A percentile compares a stretch with the other conserved stretches of the same genome.
Evolutionary conservation across 2,329 filamentous ascomycete genomes (phyloP).

Genomic region (Cladobotryum mycophilum): DNA sequence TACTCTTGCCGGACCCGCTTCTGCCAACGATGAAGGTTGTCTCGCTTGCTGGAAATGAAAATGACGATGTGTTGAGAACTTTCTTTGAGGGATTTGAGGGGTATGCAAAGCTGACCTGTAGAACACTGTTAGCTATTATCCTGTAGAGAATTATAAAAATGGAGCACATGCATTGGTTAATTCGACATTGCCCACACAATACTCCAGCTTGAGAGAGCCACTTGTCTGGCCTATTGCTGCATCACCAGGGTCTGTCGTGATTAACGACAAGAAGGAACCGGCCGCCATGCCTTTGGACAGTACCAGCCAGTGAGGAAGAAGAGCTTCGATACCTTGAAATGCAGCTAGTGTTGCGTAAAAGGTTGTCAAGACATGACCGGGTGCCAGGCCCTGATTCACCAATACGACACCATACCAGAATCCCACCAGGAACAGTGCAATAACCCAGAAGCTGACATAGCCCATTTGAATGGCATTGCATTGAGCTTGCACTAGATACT

Average conservation of each 20-base stretch:
- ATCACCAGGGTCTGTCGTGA: constrained; percentile 28
- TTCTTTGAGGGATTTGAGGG: constrained; percentile 57
- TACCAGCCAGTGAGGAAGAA: constrained; percentile 71
- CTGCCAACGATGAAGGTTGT: constrained; percentile 76
- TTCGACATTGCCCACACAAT: constrained; percentile 61
- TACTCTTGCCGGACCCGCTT: constrained; percentile 92
- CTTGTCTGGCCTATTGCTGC: constrained; percentile 2
- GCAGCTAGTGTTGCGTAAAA: constrained; percentile 79
- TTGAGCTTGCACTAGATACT: constrained; percentile 63
- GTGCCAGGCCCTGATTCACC: constrained; percentile 51
- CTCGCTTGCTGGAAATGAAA: constrained; percentile 66
- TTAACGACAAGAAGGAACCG: constrained; percentile 52
- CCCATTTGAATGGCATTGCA: constrained; percentile 67
- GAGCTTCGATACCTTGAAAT: constrained; percentile 65
- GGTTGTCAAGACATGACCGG: constrained; percentile 69
- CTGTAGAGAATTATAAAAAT: neutral
- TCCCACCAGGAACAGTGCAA: constrained; percentile 76
- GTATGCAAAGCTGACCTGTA: constrained; percentile 74
- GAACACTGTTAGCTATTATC: constrained; percentile 11
- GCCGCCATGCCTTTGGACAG: constrained; percentile 75
- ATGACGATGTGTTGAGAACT: constrained; percentile 55
- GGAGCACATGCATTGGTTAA: constrained; percentile 55
- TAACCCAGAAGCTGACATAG: constrained; percentile 65
- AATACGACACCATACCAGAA: constrained; percentile 82
- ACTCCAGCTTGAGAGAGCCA: constrained; percentile 23